These are phyloP conservation scores for Xanthoconium stramineum DNA, from an alignment of 768 basidiomycete genomes.

Conservation along the genomic window DNA sequence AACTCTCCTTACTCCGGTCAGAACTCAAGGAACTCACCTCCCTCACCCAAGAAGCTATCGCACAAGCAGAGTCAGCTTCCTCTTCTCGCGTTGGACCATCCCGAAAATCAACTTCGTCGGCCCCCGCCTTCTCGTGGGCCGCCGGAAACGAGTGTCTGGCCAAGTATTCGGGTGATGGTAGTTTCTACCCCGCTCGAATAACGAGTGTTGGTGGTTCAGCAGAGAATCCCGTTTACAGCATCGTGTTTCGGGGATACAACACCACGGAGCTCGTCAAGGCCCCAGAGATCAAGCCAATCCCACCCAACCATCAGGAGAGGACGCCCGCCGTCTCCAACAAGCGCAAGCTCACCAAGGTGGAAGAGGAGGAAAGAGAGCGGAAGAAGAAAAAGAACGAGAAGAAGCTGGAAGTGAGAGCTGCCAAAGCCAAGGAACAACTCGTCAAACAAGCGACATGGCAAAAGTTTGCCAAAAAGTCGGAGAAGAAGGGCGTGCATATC, in stretches of 20 bases:
- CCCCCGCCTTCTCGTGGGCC: slow-evolving; percentile 57
- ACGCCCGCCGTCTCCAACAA: slow-evolving; percentile 49
- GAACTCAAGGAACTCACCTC: slow-evolving; percentile 83
- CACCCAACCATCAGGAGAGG: slow-evolving; percentile 49
- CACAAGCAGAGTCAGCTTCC: slow-evolving; percentile 63
- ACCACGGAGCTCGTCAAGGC: slow-evolving; percentile 82
- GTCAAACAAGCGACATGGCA: slow-evolving; percentile 87
- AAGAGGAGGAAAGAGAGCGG: slow-evolving; percentile 83
- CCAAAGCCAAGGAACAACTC: slow-evolving; percentile 85
- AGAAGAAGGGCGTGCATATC: slow-evolving; percentile 89
- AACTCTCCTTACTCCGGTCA: slow-evolving; percentile 67
- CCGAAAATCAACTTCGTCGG: slow-evolving; percentile 51
- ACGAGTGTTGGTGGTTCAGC: slow-evolving; percentile 77
- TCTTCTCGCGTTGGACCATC: slow-evolving; percentile 54
- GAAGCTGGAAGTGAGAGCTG: slow-evolving; percentile 77
- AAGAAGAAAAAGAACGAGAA: slow-evolving; percentile 98
- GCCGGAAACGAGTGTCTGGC: slow-evolving; percentile 86
- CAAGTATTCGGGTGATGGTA: slow-evolving; percentile 79
- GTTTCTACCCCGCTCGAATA: slow-evolving; percentile 88
- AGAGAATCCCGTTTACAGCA: slow-evolving; percentile 82
- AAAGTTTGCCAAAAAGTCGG: slow-evolving; percentile 92
- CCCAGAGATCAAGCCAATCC: slow-evolving; percentile 66
- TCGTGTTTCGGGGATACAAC: slow-evolving; percentile 90
- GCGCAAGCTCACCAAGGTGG: slow-evolving; percentile 73
- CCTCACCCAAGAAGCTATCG: slow-evolving; percentile 69